Evolutionary conservation across 257 asterid species (phyloP).

Genomic region (Ilex aquifolium): DNA sequence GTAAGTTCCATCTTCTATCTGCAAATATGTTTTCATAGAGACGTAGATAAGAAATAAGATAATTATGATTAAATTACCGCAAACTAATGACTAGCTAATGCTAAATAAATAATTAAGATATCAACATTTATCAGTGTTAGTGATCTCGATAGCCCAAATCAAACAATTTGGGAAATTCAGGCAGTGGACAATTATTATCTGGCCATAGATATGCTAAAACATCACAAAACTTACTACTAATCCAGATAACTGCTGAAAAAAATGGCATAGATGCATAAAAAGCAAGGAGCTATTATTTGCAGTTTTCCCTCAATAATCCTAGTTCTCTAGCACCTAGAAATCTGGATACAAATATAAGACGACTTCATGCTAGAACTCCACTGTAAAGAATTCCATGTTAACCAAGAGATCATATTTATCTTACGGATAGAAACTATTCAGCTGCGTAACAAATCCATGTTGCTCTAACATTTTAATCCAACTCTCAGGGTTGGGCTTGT

Average conservation of each 20-base stretch:
- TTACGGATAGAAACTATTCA: too few relatives aligned
- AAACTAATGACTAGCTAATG: neutral
- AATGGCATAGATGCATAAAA: too few relatives aligned
- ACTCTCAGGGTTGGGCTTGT: neutral
- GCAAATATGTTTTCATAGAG: slow-evolving; percentile 17
- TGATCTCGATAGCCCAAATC: neutral
- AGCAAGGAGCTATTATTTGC: too few relatives aligned
- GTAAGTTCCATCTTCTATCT: slow-evolving; percentile 82
- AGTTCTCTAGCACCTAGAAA: neutral
- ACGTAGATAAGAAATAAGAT: slow-evolving; percentile 4
- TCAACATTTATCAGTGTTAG: neutral
- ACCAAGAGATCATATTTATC: too few relatives aligned
- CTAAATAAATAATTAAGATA: too few relatives aligned
- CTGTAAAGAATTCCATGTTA: too few relatives aligned
- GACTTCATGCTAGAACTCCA: neutral
- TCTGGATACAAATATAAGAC: neutral
- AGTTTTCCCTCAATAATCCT: neutral
- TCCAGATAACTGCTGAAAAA: too few relatives aligned
- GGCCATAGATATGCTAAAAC: too few relatives aligned
- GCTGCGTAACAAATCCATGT: neutral
- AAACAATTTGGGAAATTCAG: neutral
- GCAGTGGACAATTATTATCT: too few relatives aligned
- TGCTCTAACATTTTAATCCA: neutral
- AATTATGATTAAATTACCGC: neutral
- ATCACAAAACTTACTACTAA: too few relatives aligned